Evolutionary conservation across 2,329 filamentous ascomycete species (phyloP), one percentile per base, ranked within the genome.

Genomic region (Coniochaeta sp.): DNA sequence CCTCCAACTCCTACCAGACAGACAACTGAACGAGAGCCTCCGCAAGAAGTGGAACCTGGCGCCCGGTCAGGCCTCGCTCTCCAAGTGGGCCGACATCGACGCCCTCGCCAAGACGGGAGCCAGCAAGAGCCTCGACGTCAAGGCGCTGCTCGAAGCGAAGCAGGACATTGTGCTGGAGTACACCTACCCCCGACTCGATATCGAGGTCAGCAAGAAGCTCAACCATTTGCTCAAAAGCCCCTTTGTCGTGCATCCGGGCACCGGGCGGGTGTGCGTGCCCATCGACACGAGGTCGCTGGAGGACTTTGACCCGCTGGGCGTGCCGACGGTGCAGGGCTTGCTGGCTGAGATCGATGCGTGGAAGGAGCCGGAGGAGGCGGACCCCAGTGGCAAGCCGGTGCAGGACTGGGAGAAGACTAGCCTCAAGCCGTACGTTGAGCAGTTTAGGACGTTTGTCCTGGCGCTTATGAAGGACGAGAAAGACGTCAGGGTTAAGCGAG

Each of bases 151-250:
- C 8, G 89, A 96, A 62, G 90, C 91, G 20, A 97, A 96, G 71
- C 91, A 96, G 67, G 94, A 97, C 65, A 88, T 99, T 55, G 85
- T 97, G 3, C 81, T 99, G 27, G 94, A 99, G 71, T 97, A 99
- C 71, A 96, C 94, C 6, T 99, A 99, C 69, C 94, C 94, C 3
- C 86, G 94, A 33, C 87, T 99, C 51, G 94, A 99, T 75, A 91
- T 94, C 55, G 91, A 96, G 69, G 94, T 99, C 65, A 94, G 88
- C 65, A 97, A 97, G 76, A 96, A 96, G 67, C 82, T 95, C 52
- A 97, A 96, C 73, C 94, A 99, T 78, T 82, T 99, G 78, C 84
- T 99, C 60, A 99, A 99, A 67, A 91, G 86, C 56, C 94, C 94
- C 0, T 99, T 99, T 64, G 92, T 96, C 55, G 86, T 99, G 32